A percentile compares a stretch with the other conserved stretches of the same genome.
These are phyloP conservation scores for Punctularia strigosozonata DNA, from an alignment of 768 basidiomycete species.

Conservation along the genomic window DNA sequence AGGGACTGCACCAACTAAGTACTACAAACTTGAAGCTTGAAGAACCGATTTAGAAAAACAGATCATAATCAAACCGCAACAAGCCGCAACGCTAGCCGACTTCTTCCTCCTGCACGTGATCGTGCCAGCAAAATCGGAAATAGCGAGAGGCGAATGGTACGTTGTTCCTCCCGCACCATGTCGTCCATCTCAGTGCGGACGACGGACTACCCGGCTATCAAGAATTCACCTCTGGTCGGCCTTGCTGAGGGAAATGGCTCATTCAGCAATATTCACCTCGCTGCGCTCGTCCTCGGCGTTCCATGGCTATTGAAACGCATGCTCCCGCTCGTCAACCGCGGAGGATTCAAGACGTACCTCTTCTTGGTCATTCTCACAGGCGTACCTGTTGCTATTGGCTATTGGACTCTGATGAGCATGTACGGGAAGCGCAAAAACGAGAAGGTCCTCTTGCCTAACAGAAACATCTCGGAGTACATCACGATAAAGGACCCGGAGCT, in stretches of 20 bases:
- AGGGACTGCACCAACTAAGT: too few relatives aligned
- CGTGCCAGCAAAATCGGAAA: too few relatives aligned
- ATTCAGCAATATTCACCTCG: conserved; percentile 77
- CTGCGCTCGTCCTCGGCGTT: conserved; percentile 59
- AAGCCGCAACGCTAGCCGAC: too few relatives aligned
- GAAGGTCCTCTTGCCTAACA: conserved; percentile 75
- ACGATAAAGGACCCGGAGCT: conserved; percentile 79
- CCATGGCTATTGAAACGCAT: conserved; percentile 80
- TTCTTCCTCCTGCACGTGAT: too few relatives aligned
- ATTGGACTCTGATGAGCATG: conserved; percentile 83
- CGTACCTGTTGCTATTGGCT: conserved; percentile 66
- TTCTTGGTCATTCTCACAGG: conserved; percentile 69
- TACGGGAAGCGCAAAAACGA: conserved; percentile 76
- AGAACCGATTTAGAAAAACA: too few relatives aligned
- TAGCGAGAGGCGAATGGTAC: too few relatives aligned
- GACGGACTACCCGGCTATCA: conserved; percentile 67
- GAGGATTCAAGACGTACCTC: conserved; percentile 78
- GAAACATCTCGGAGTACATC: conserved; percentile 83
- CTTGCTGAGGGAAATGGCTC: conserved; percentile 79
- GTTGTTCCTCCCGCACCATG: too few relatives aligned
- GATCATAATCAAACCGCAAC: too few relatives aligned
- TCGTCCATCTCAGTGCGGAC: conserved; percentile 39
- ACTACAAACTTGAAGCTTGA: too few relatives aligned
- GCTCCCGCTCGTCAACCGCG: conserved; percentile 71
- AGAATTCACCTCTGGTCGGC: conserved; percentile 74